Conservation (phyloP, 805 yeast genomes). For the Blastobotrys parvus region DNA sequence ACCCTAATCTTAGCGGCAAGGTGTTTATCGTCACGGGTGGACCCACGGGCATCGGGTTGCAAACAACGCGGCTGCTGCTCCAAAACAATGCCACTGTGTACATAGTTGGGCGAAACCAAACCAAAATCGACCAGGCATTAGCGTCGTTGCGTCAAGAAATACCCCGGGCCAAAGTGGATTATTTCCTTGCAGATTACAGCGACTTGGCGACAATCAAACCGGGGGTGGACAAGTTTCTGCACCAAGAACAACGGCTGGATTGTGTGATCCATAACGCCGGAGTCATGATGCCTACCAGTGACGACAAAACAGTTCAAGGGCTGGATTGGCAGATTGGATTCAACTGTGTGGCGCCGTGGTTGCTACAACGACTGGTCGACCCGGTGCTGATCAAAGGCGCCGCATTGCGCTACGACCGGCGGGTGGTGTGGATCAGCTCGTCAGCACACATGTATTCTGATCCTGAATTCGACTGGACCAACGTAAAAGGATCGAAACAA, state of each 20-base stretch:
- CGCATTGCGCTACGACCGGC: too few relatives aligned
- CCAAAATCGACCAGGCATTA: conserved; percentile 26
- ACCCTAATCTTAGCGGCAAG: conserved; percentile 30
- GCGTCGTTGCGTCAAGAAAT: conserved; percentile 22
- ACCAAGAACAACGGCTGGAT: conserved; percentile 13
- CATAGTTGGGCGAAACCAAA: conserved; percentile 29
- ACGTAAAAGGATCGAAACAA: conserved; percentile 29
- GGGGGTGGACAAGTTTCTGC: conserved; percentile 3
- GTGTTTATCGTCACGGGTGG: conserved; percentile 30
- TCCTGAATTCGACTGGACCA: background rate
- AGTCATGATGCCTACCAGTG: conserved; percentile 26
- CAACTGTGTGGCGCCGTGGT: conserved; percentile 39
- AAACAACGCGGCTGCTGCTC: conserved; percentile 27
- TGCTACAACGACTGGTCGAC: conserved; percentile 33
- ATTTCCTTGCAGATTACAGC: conserved; percentile 22
- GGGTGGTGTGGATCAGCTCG: conserved; percentile 42
- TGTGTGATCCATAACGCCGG: conserved; percentile 39
- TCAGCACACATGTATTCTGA: conserved; percentile 26
- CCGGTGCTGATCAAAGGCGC: conserved; percentile 30
- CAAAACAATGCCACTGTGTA: conserved; percentile 30
- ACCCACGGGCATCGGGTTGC: conserved; percentile 30
- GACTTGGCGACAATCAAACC: conserved; percentile 9
- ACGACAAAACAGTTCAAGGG: conserved; percentile 33
- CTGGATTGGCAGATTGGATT: conserved; percentile 39
- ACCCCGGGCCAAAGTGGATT: conserved; percentile 23